Evolutionary conservation across 495 filamentous ascomycete genomes (phyloP), one percentile per base, ranked within the genome.

Genomic region (Penicillium atrosanguineum): DNA sequence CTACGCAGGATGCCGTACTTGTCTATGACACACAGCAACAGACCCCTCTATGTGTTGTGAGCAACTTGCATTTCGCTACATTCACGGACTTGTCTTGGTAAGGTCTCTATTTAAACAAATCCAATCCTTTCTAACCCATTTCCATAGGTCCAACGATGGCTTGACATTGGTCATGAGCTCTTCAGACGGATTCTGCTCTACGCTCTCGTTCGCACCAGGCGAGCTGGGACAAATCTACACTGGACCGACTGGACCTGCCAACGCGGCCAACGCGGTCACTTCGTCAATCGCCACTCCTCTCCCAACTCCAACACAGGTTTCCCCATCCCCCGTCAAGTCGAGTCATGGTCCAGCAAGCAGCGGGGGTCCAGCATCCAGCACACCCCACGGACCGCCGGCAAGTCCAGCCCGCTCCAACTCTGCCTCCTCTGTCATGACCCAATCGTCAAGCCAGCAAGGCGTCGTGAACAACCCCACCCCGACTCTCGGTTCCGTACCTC

Each of bases 61-160:
- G 90, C 80, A 99, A 99, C 62, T 64, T 99, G 44, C 95, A 99
- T 59, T 96, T 90, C 69, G 91, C 95, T 7, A 96, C 92, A 0
- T 99, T 99, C 61, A 97, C 95, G 1, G 95, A 99, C 71, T 69
- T 99, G 54, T 87, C 88, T 20, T 99, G 95, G 95, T 97, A 81
- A 68, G 83, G 71, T 9, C 21, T 37, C 12, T 31, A 40, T 37
- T 0, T 6, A 6, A 36, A 28, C 39, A 11, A 20, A 46, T 7
- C 21, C 11, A 12, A n/a, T n/a, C 28, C 16, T 34, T 36, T 15
- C 55, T 58, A 63, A 68, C 51, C 9, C n/a, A 23, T 8, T n/a
- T n/a, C n/a, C 25, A n/a, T 56, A 97, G 92, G 92, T 95, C 95
- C 1, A 87, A 79, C 57, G 95, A 99, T 69, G 95, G 95, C 2